Percentiles rank a stretch among this genome's conserved stretches.
phyloP scores from a whole-genome alignment of 345 rosid species.

The Rubroshorea leprosula region DNA sequence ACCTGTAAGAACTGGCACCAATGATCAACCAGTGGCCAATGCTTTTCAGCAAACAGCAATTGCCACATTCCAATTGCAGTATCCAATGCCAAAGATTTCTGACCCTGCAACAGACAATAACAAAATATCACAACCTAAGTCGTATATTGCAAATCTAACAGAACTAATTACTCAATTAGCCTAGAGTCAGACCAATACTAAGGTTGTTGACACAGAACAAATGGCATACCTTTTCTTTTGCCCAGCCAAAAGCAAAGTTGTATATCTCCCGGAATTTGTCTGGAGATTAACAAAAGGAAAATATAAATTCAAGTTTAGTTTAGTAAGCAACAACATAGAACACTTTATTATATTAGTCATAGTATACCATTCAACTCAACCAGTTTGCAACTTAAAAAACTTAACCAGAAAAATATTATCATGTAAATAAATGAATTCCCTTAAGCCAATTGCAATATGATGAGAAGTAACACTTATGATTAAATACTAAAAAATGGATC shows the following conservation, averaged over 20 bases:
- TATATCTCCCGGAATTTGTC: constrained; percentile 92
- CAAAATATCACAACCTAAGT: background rate
- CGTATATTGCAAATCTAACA: too few relatives aligned
- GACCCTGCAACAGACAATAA: constrained; percentile 53
- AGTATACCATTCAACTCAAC: background rate
- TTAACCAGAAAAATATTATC: too few relatives aligned
- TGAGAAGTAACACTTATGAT: constrained; percentile 6
- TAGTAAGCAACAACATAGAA: constrained; percentile 3
- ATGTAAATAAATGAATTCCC: background rate
- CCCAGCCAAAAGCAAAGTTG: constrained; percentile 97
- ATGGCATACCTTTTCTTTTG: constrained; percentile 72
- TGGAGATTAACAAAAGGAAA: constrained; percentile 36
- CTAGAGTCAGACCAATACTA: too few relatives aligned
- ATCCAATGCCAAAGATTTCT: constrained; percentile 93
- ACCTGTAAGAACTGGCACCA: constrained; percentile 99
- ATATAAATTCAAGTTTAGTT: background rate
- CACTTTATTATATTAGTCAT: background rate
- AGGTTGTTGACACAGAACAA: background rate
- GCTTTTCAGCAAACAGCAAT: constrained; percentile 87
- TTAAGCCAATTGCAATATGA: background rate
- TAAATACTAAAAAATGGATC: constrained; percentile 10
- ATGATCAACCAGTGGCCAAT: constrained; percentile 84
- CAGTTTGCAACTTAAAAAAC: too few relatives aligned
- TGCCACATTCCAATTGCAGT: constrained; percentile 99
- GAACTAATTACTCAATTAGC: too few relatives aligned